Conservation (phyloP, 2,329 filamentous ascomycete species). For the Xylaria sp. region DNA sequence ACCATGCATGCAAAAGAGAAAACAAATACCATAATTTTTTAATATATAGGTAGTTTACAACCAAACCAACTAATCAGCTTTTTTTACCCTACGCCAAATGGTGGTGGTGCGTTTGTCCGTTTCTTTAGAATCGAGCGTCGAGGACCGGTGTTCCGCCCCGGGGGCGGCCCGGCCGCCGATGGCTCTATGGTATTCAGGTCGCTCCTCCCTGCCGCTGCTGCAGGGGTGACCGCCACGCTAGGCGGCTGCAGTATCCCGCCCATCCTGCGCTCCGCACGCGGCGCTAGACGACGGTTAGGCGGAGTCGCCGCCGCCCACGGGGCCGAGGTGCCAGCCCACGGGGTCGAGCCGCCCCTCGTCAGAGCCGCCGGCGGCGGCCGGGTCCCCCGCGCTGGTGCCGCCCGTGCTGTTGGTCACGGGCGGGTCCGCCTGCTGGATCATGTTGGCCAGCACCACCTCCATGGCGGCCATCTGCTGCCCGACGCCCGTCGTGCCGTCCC, state of each 20-base stretch:
- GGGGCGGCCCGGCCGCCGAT: background rate
- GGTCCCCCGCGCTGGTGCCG: conserved; percentile 53
- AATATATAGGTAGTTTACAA: background rate
- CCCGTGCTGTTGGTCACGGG: conserved; percentile 48
- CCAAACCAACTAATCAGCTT: background rate
- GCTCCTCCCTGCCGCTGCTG: background rate
- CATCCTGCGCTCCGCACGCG: background rate
- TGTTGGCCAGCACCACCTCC: conserved; percentile 64
- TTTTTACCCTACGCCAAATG: background rate
- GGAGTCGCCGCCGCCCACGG: conserved; percentile 62
- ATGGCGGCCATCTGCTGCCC: conserved; percentile 73
- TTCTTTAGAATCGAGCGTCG: conserved; percentile 20
- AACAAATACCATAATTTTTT: background rate
- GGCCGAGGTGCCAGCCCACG: conserved; percentile 27
- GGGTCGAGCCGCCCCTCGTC: conserved; percentile 47
- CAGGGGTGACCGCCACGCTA: background rate
- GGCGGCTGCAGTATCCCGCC: conserved; percentile 6
- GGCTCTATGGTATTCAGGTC: background rate
- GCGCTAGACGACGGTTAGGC: conserved; percentile 39
- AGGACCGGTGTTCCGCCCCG: conserved; percentile 8
- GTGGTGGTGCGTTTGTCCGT: conserved; percentile 9
- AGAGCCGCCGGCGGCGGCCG: conserved; percentile 49
- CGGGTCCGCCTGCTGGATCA: conserved; percentile 49
- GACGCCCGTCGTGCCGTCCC: conserved; percentile 63
- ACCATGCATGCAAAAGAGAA: background rate